These are phyloP conservation scores for Stagonosporopsis chrysanthemi DNA, from an alignment of 2,329 filamentous ascomycete genomes.

Conservation along the genomic window DNA sequence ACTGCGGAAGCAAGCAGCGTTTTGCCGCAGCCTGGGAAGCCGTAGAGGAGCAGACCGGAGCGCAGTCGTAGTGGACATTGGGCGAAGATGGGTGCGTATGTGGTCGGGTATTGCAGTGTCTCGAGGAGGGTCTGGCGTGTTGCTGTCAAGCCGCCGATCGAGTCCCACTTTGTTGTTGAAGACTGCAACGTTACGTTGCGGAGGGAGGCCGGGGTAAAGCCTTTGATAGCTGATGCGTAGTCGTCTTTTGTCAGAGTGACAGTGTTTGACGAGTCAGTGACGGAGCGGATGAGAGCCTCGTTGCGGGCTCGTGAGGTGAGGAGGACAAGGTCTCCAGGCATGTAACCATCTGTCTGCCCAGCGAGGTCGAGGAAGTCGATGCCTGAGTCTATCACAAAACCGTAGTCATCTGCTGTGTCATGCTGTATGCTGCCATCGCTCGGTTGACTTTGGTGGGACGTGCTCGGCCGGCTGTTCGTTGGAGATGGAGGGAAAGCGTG, in stretches of 20 bases:
- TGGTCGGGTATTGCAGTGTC: constrained; percentile 95
- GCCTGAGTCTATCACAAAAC: constrained; percentile 75
- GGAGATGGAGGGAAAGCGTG: constrained; percentile 54
- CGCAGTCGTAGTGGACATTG: constrained; percentile 94
- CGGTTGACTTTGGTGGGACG: constrained; percentile 54
- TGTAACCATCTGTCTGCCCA: constrained; percentile 94
- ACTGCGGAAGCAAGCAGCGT: constrained; percentile 94
- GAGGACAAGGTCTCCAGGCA: constrained; percentile 91
- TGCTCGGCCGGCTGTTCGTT: constrained; percentile 55
- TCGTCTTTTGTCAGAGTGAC: constrained; percentile 75
- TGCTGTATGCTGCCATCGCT: constrained; percentile 45
- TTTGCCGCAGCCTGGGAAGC: constrained; percentile 95
- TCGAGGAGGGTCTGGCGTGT: constrained; percentile 93
- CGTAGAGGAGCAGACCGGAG: constrained; percentile 91
- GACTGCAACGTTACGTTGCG: constrained; percentile 94
- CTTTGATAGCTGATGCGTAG: constrained; percentile 84
- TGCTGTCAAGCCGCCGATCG: constrained; percentile 85
- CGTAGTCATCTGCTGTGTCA: constrained; percentile 54
- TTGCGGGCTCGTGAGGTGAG: constrained; percentile 88
- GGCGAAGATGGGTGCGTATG: constrained; percentile 96
- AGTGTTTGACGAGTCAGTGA: constrained; percentile 55
- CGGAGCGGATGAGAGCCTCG: constrained; percentile 87
- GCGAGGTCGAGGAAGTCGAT: constrained; percentile 93
- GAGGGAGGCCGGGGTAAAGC: constrained; percentile 93
- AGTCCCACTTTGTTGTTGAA: constrained; percentile 89